Base-by-base conservation (phyloP, 73 alveolate species). In the Uronychia setigera region DNA sequence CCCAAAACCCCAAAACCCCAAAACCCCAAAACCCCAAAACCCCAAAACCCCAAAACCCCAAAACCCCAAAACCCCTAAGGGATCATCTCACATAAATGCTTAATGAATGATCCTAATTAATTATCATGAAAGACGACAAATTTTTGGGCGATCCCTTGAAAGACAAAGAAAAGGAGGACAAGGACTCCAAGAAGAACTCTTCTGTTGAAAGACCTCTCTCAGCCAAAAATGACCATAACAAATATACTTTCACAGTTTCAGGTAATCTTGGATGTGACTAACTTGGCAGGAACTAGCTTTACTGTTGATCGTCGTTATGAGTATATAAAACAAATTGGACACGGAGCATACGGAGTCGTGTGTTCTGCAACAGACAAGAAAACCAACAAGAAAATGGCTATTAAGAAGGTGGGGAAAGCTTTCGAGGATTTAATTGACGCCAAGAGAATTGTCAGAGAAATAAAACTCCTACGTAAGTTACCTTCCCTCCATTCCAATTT, bases 291-390 rank as follows among this genome's bases (percentile, higher is more conserved):
- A 5, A 74, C 86, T 11, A 60, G 79, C 11, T 91, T 91, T 59
- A 77, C 86, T 31, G 95, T 89, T 14, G 92, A 91, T 58, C 93
- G 80, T 57, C 58, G 90, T 74, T 91, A 91, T 33, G 82, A 91
- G 78, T 91, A 81, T 32, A 88, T 91, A 76, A 91, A 91, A 33
- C 78, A 88, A 59, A 82, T 91, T 35, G 96, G 96, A 26, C 87
- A 87, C 46, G 96, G 96, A 27, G 96, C 96, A 1, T 91, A 91
- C 76, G 96, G 96, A 26, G 96, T 91, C 13, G 96, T 91, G 67
- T 78, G 89, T 35, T 87, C 96, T 30, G 93, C 92, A 35, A 57
- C 32, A 14, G 93, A 91, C 74, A 91, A 91, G 35, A 79, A 91
- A 84, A 79, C 76, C 31, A 77, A 79, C 9, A 59, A 92, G 87